These are phyloP conservation scores for Huntiella bhutanensis DNA, from an alignment of 2,329 filamentous ascomycete genomes.

Conservation along the genomic window DNA sequence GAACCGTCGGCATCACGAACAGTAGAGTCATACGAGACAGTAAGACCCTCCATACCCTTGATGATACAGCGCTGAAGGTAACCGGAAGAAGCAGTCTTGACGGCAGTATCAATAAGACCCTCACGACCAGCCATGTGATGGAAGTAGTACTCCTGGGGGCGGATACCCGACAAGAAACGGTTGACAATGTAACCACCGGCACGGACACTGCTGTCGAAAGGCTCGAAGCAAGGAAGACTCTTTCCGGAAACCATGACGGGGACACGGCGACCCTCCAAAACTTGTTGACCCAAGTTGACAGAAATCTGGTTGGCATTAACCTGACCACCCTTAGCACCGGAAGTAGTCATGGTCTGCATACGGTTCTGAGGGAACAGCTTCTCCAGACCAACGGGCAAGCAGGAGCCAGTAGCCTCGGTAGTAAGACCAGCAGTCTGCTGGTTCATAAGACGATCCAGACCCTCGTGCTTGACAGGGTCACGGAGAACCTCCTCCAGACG, in stretches of 20 bases:
- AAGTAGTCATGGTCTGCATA: conserved; percentile 97
- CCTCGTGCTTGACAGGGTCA: conserved; percentile 78
- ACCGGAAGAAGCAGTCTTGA: conserved; percentile 93
- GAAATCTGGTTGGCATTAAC: conserved; percentile 98
- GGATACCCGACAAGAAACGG: conserved; percentile 92
- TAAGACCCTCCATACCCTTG: conserved; percentile 93
- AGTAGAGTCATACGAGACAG: conserved; percentile 81
- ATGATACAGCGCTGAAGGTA: conserved; percentile 94
- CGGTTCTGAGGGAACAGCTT: conserved; percentile 94
- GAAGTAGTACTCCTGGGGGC: conserved; percentile 97
- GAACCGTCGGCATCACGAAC: conserved; percentile 88
- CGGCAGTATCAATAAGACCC: conserved; percentile 94
- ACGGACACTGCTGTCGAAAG: conserved; percentile 73
- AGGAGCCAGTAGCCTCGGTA: conserved; percentile 55
- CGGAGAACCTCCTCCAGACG: conserved; percentile 78
- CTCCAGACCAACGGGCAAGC: conserved; percentile 63
- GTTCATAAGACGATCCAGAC: conserved; percentile 78
- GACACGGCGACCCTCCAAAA: conserved; percentile 84
- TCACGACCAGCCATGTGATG: conserved; percentile 98
- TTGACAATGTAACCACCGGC: conserved; percentile 89
- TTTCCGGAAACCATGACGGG: conserved; percentile 97
- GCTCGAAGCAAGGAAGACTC: conserved; percentile 80
- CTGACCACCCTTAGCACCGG: conserved; percentile 77
- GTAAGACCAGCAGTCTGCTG: conserved; percentile 50
- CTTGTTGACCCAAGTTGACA: conserved; percentile 91